phyloP scores from a whole-genome alignment of 805 yeast species.

The Candida endomychidarum region DNA sequence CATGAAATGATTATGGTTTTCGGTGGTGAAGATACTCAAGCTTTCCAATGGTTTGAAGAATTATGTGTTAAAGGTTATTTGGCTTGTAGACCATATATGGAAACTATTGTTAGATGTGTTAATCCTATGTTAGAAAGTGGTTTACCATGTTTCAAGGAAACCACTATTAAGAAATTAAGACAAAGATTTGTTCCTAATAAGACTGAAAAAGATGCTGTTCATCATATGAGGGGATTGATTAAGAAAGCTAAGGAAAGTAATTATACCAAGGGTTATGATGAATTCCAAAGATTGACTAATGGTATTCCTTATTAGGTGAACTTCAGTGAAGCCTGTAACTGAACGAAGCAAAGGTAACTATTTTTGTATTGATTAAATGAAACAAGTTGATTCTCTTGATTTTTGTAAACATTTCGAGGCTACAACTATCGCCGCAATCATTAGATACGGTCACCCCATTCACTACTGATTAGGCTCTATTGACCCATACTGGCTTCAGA shows the following conservation, averaged over 20 bases:
- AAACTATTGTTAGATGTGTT: constrained; percentile 79
- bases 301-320: constrained; percentile 85
- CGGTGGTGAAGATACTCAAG: constrained; percentile 88
- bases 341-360: too few species aligned
- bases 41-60: constrained; percentile 92
- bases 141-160: constrained; percentile 90
- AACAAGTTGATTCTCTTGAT: too few species aligned
- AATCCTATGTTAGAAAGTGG: constrained; percentile 94
- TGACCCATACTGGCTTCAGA: too few species aligned
- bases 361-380: too few species aligned
- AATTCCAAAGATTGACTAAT: constrained; percentile 92
- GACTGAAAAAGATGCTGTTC: constrained; percentile 82
- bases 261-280: constrained; percentile 94
- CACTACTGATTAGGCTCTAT: too few species aligned
- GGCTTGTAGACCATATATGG: constrained; percentile 85
- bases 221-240: constrained; percentile 71
- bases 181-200: constrained; percentile 79
- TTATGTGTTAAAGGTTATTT: constrained; percentile 89
- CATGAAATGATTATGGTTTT: constrained; percentile 94
- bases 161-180: constrained; percentile 76
- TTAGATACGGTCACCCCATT: too few species aligned
- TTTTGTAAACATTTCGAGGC: too few species aligned
- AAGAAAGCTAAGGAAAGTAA: constrained; percentile 80
- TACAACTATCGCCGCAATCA: too few species aligned
- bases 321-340: too few species aligned